Evolutionary conservation across 495 filamentous ascomycete species (phyloP), one percentile per base, ranked within the genome.

Genomic region (Hypoxylon fuscum): DNA sequence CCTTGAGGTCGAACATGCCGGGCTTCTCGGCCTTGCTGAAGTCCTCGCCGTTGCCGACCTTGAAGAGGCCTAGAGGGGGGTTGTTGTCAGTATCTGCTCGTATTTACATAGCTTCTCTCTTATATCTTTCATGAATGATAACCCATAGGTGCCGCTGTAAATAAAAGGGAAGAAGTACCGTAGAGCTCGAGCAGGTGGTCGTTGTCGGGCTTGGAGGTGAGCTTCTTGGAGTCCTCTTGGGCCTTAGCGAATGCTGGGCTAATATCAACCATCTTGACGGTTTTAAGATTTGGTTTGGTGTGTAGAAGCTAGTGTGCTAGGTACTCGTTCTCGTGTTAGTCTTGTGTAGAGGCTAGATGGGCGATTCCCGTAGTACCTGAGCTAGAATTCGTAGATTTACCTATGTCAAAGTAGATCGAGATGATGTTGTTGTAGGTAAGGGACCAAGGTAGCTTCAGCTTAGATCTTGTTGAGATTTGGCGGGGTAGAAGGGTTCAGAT

Each of bases 151-250:
- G 31, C 31, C 31, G 10, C 10, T 12, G 32, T 35, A 12, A 35
- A 12, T 38, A 21, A 4, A 32, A 14, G 34, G 3, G 21, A 34
- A 18, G 49, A 62, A 68, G 58, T 52, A 81, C 79, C 77, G 46
- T 81, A 82, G 62, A 81, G 72, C 54, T 76, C 79, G 62, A 87
- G 80, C 17, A 87, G 75, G 20, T 86, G 81, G 11, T 83, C 75
- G 74, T 85, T 83, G 62, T 49, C 71, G 9, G 84, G 86, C 78
- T 84, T 86, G 55, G 76, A 73, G 49, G 81, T 84, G 51, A 90
- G 79, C 78, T 89, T 86, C 72, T 82, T 81, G 75, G 76, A 82
- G 62, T 90, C 85, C 70, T 79, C 79, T 63, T 88, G 83, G 49
- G 90, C 84, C 64, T 78, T 81, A 66, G 82, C 68, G 77, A 88